phyloP scores from a whole-genome alignment of 148 eudicot genomes.

The Arbutus unedo region DNA sequence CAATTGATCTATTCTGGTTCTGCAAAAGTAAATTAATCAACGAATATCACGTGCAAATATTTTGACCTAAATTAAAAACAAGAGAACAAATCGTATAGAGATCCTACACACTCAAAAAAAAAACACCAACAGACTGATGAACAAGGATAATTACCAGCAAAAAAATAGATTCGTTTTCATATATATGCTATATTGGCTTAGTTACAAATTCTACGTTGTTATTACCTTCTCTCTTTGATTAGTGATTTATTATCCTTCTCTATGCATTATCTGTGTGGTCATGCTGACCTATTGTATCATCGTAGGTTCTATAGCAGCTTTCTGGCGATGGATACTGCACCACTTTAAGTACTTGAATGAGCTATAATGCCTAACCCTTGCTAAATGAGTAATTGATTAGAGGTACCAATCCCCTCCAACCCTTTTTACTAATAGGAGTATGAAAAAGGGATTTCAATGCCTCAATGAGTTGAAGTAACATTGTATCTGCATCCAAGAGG shows the following conservation, averaged over 20 bases:
- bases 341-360: background rate
- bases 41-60: background rate
- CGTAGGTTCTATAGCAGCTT: background rate
- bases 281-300: background rate
- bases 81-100: background rate
- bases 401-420: background rate
- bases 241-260: background rate
- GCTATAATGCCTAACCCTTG: background rate
- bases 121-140: too few species aligned
- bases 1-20: slow-evolving; percentile 50
- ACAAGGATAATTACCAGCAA: too few species aligned
- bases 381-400: background rate
- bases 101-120: slow-evolving; percentile 4
- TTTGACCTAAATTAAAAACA: background rate
- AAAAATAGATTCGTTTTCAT: background rate
- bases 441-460: background rate
- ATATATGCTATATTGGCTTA: background rate
- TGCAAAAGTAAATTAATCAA: slow-evolving; percentile 31
- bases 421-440: too few species aligned
- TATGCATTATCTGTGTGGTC: background rate
- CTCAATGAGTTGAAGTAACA: background rate
- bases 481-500: slow-evolving; percentile 1
- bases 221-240: background rate
- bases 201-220: background rate
- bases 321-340: background rate